These are phyloP conservation scores for Aspergillus kassunensis DNA, from an alignment of 495 filamentous ascomycete genomes.

Conservation along the genomic window DNA sequence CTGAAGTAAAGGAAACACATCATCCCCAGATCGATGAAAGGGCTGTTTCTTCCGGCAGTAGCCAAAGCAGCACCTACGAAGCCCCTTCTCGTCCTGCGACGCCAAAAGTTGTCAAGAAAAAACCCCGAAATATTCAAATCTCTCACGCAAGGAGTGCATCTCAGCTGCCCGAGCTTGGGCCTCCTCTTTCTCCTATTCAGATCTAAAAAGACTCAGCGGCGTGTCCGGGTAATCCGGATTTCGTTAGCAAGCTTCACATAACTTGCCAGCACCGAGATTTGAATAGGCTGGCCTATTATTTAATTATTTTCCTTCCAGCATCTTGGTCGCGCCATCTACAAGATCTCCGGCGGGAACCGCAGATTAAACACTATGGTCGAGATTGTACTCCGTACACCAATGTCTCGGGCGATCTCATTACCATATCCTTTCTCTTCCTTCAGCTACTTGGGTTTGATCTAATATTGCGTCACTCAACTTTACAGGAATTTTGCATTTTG, in stretches of 20 bases:
- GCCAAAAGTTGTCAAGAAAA: constrained; percentile 32
- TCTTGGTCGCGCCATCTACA: constrained; percentile 3
- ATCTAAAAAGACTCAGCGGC: constrained; percentile 31
- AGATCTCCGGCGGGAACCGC: constrained; percentile 20
- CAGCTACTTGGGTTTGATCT: neutral
- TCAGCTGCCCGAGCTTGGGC: constrained; percentile 60
- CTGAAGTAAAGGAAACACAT: constrained; percentile 21
- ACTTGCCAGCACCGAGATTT: neutral
- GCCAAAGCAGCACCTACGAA: constrained; percentile 38
- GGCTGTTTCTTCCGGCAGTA: constrained; percentile 62
- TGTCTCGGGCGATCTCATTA: neutral
- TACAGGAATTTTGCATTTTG: neutral
- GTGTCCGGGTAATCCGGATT: too few species aligned
- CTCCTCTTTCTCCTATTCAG: constrained; percentile 68
- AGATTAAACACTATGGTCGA: constrained; percentile 12
- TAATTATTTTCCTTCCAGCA: neutral
- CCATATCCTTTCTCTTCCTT: constrained; percentile 1
- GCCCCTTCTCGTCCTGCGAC: constrained; percentile 29
- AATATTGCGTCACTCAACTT: neutral
- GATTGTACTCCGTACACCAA: constrained; percentile 6
- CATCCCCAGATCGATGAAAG: constrained; percentile 46
- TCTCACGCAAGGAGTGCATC: constrained; percentile 39
- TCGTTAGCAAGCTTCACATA: neutral
- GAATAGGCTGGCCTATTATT: constrained; percentile 18
- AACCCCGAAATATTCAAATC: constrained; percentile 38